Evolutionary conservation across 2,329 filamentous ascomycete genomes (phyloP).

Genomic region (Colletotrichum orchidophilum): DNA sequence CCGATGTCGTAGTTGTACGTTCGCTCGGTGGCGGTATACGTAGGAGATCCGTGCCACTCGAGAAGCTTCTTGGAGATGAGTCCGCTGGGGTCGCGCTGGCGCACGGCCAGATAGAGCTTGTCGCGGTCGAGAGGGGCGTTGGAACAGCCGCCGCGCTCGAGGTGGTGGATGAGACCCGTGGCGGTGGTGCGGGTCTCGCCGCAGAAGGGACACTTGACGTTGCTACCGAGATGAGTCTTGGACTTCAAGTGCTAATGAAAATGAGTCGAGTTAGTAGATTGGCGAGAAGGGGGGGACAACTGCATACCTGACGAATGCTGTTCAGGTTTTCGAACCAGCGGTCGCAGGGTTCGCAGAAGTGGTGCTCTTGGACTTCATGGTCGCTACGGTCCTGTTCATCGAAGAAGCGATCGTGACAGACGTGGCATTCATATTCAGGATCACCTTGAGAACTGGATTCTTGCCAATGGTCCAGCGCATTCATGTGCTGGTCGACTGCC

Average conservation of each 20-base stretch:
- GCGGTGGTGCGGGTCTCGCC: conserved; percentile 54
- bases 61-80: conserved; percentile 62
- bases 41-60: conserved; percentile 49
- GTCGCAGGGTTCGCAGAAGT: conserved; percentile 12
- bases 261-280: not conserved
- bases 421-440: conserved; percentile 41
- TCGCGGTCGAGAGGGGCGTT: conserved; percentile 58
- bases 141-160: conserved; percentile 65
- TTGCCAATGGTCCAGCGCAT: conserved; percentile 37
- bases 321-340: not conserved
- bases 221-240: conserved; percentile 53
- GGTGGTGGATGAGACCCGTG: conserved; percentile 63
- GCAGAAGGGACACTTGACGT: conserved; percentile 66
- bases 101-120: conserved; percentile 55
- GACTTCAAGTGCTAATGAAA: conserved; percentile 63
- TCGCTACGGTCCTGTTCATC: conserved; percentile 33
- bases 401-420: conserved; percentile 39
- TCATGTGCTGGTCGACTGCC: conserved; percentile 42
- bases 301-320: conserved; percentile 7
- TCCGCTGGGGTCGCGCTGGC: conserved; percentile 55
- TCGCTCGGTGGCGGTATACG: conserved; percentile 48
- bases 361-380: conserved; percentile 8
- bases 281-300: too few relatives aligned
- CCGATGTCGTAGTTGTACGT: conserved; percentile 54
- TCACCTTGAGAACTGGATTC: not conserved